Conservation (phyloP, 2,329 filamentous ascomycete genomes). For the Endocalyx cinctus region DNA sequence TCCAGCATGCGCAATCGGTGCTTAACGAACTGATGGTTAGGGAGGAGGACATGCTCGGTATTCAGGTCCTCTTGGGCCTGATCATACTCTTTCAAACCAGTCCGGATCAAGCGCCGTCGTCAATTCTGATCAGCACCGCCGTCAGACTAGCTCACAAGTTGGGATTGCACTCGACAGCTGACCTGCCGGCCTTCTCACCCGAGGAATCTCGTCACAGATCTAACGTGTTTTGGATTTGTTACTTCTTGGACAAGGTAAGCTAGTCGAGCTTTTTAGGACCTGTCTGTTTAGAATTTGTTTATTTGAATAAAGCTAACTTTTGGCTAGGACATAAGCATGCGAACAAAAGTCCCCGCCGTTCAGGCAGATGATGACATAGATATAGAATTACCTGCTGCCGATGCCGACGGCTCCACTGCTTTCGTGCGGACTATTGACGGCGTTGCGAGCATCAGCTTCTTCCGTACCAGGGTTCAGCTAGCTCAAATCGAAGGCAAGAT, state of each 20-base stretch:
- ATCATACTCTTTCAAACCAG: constrained; percentile 33
- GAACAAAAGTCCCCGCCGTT: constrained; percentile 31
- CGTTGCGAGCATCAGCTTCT: constrained; percentile 30
- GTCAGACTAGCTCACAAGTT: constrained; percentile 33
- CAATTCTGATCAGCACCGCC: constrained; percentile 34
- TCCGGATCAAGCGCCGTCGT: constrained; percentile 31
- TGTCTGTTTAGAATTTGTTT: too few species aligned
- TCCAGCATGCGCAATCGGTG: constrained; percentile 34
- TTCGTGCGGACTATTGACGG: constrained; percentile 32
- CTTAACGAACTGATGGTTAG: constrained; percentile 34
- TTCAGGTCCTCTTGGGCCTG: constrained; percentile 35
- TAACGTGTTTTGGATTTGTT: constrained; percentile 38
- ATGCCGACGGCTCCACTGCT: constrained; percentile 26
- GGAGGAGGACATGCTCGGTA: constrained; percentile 32
- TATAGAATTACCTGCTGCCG: constrained; percentile 28
- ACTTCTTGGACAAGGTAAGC: constrained; percentile 34
- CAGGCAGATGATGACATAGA: constrained; percentile 38
- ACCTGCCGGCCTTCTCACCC: constrained; percentile 17
- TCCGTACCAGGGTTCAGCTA: constrained; percentile 35
- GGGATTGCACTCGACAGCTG: constrained; percentile 28
- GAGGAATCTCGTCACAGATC: constrained; percentile 30
- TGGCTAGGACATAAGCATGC: constrained; percentile 31
- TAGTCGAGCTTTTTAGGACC: neutral
- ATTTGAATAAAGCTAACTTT: constrained; percentile 5
- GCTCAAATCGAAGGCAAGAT: constrained; percentile 36